Evolutionary conservation across 2,329 filamentous ascomycete species (phyloP).

Genomic region (Penicillium sp.): DNA sequence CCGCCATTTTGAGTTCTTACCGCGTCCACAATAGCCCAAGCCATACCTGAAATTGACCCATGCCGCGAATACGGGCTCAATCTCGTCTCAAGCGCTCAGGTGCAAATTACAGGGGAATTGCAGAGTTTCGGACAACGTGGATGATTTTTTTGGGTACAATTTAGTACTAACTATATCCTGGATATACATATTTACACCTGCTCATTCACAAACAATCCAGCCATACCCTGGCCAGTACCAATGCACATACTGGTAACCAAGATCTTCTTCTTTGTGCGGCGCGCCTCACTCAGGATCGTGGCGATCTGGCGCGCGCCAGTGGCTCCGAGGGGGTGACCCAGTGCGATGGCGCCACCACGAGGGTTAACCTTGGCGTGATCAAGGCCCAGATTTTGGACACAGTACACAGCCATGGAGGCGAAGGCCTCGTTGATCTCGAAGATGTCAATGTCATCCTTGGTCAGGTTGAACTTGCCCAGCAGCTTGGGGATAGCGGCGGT

Average conservation of each 20-base stretch:
- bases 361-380: constrained; percentile 82
- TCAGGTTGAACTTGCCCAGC: constrained; percentile 76
- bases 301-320: constrained; percentile 90
- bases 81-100: neutral
- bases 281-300: constrained; percentile 84
- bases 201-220: constrained; percentile 70
- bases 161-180: neutral
- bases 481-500: constrained; percentile 76
- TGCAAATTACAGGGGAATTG: constrained; percentile 3
- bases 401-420: constrained; percentile 97
- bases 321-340: constrained; percentile 89
- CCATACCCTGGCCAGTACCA: constrained; percentile 71
- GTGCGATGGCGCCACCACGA: constrained; percentile 88
- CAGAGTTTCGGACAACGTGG: neutral
- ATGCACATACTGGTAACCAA: constrained; percentile 90
- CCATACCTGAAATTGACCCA: constrained; percentile 6
- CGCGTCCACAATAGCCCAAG: neutral
- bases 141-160: neutral
- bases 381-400: constrained; percentile 69
- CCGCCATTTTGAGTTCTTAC: neutral
- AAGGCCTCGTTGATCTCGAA: constrained; percentile 98
- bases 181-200: constrained; percentile 48
- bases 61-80: neutral
- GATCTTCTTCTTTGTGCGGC: constrained; percentile 86
- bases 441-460: constrained; percentile 82